Percentiles rank a stretch among this genome's conserved stretches.
These are phyloP conservation scores for Cladophialophora yegresii DNA, from an alignment of 2,329 filamentous ascomycete genomes.

Conservation along the genomic window DNA sequence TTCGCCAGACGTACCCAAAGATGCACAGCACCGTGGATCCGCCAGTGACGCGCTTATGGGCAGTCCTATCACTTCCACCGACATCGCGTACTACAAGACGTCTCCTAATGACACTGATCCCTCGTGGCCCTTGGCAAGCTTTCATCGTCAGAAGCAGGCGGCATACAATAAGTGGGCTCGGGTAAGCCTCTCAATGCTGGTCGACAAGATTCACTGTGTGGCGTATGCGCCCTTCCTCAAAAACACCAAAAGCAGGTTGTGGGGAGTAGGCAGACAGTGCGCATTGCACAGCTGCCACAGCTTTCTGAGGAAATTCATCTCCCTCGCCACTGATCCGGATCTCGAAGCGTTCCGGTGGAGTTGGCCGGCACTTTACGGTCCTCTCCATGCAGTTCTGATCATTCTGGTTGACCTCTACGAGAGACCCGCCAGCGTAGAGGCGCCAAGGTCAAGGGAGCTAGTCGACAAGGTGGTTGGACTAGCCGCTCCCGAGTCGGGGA, in stretches of 20 bases:
- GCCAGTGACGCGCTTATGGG: constrained; percentile 31
- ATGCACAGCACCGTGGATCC: constrained; percentile 4
- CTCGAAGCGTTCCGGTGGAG: constrained; percentile 54
- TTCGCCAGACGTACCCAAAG: constrained; percentile 22
- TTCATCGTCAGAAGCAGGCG: constrained; percentile 47
- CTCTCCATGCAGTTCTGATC: constrained; percentile 52
- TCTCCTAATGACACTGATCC: constrained; percentile 13
- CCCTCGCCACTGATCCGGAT: constrained; percentile 50
- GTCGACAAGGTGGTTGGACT: constrained; percentile 52
- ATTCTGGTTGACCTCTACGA: constrained; percentile 54
- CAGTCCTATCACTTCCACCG: constrained; percentile 30
- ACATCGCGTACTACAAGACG: constrained; percentile 27
- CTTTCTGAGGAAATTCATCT: constrained; percentile 54
- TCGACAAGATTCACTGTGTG: constrained; percentile 49
- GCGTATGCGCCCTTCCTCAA: constrained; percentile 54
- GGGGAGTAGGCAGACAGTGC: constrained; percentile 50
- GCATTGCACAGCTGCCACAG: constrained; percentile 52
- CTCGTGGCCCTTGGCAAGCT: constrained; percentile 42
- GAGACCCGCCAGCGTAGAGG: constrained; percentile 49
- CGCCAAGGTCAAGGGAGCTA: constrained; percentile 48
- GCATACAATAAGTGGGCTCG: constrained; percentile 51
- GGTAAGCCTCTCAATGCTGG: constrained; percentile 49
- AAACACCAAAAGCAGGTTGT: constrained; percentile 51
- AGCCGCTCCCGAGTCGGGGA: constrained; percentile 49
- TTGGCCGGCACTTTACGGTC: constrained; percentile 51